Percentiles rank a stretch among this genome's conserved stretches.
phyloP scores from a whole-genome alignment of 129 eudicot genomes.

The Solidago caesia region DNA sequence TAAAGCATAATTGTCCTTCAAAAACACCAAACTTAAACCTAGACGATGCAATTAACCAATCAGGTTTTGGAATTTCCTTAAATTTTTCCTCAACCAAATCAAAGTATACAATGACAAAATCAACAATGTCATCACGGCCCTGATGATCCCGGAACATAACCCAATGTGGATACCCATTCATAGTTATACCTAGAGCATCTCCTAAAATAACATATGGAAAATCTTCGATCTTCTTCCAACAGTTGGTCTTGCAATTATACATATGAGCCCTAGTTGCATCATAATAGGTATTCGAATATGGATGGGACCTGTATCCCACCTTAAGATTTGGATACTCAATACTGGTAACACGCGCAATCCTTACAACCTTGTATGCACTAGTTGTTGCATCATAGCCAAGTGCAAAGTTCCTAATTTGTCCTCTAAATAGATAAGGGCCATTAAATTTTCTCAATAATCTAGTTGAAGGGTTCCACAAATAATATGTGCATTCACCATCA shows the following conservation, averaged over 20 bases:
- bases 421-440: neutral
- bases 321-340: neutral
- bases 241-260: conserved; percentile 20
- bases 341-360: conserved; percentile 21
- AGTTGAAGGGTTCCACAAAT: conserved; percentile 28
- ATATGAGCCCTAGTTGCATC: conserved; percentile 16
- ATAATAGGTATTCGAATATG: neutral
- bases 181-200: conserved; percentile 19
- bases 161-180: conserved; percentile 29
- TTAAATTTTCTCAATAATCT: neutral
- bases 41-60: conserved; percentile 12
- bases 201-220: conserved; percentile 20
- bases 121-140: neutral
- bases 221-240: conserved; percentile 16
- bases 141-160: conserved; percentile 20
- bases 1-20: conserved; percentile 19
- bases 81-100: conserved; percentile 24
- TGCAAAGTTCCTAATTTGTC: conserved; percentile 14
- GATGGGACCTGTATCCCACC: neutral
- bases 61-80: conserved; percentile 17
- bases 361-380: conserved; percentile 28
- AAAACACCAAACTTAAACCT: conserved; percentile 14
- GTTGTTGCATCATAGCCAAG: conserved; percentile 19
- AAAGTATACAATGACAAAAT: conserved; percentile 22
- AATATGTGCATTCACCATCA: conserved; percentile 5